These are phyloP conservation scores for Gracilaria gracilis DNA, from an alignment of 23 red algal genomes.

Conservation along the genomic window DNA sequence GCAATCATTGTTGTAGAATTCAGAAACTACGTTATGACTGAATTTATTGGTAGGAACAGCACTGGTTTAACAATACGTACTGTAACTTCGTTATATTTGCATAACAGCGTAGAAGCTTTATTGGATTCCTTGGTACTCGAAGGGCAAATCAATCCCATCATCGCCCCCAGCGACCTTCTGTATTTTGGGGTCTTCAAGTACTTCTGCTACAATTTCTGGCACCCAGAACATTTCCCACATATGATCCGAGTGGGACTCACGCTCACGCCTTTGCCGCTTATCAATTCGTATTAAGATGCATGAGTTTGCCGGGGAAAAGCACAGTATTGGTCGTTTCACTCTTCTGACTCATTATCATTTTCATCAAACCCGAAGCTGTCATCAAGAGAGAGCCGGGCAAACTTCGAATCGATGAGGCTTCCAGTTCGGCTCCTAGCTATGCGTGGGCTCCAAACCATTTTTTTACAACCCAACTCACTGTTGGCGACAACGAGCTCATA, in stretches of 20 bases:
- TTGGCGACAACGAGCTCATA: slow-evolving; percentile 27
- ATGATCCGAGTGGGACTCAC: background rate
- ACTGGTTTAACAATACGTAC: no score
- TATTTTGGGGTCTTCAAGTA: slow-evolving; percentile 15
- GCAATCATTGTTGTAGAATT: no score
- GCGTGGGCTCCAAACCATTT: slow-evolving; percentile 3
- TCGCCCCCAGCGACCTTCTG: background rate
- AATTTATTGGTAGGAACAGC: no score
- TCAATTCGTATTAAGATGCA: slow-evolving; percentile 12
- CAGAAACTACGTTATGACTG: no score
- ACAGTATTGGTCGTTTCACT: background rate
- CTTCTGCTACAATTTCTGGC: background rate
- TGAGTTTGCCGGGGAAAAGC: slow-evolving; percentile 22
- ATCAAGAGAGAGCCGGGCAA: slow-evolving; percentile 1
- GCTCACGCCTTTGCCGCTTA: background rate
- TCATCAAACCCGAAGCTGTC: background rate
- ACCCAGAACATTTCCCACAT: background rate
- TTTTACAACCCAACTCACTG: background rate
- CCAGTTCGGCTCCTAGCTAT: slow-evolving; percentile 1
- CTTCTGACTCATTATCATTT: background rate
- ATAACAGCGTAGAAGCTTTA: no score
- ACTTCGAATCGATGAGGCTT: slow-evolving; percentile 10
- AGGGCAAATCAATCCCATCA: slow-evolving; percentile 11
- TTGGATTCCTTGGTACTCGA: slow-evolving; percentile 5
- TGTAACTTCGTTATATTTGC: no score